phyloP scores from a whole-genome alignment of 2,329 filamentous ascomycete genomes.

The Cercospora sesami region DNA sequence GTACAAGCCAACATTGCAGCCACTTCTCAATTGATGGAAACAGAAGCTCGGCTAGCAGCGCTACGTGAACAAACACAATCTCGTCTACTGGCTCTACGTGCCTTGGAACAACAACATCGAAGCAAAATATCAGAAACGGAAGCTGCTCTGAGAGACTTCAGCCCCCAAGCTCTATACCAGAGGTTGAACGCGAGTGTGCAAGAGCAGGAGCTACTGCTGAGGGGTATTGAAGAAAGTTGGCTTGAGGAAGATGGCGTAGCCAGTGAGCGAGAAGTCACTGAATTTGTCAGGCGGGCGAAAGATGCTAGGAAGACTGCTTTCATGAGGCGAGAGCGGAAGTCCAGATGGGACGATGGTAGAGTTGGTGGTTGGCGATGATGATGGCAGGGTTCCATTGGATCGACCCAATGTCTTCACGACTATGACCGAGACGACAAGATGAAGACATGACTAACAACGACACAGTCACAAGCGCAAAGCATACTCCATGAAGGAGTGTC shows the following conservation, averaged over 20 bases:
- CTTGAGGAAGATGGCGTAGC: slow-evolving; percentile 65
- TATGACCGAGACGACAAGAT: neutral
- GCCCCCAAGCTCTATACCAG: slow-evolving; percentile 82
- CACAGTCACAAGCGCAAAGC: neutral
- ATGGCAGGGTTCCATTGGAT: neutral
- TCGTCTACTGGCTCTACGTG: slow-evolving; percentile 77
- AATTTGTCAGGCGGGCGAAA: slow-evolving; percentile 80
- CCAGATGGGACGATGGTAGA: slow-evolving; percentile 92
- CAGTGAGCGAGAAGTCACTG: slow-evolving; percentile 76
- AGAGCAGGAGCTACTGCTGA: slow-evolving; percentile 80
- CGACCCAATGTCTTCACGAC: neutral
- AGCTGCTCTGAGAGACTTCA: slow-evolving; percentile 76
- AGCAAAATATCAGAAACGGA: slow-evolving; percentile 90
- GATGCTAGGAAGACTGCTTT: slow-evolving; percentile 79
- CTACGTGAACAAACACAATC: slow-evolving; percentile 73
- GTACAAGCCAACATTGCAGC: slow-evolving; percentile 70
- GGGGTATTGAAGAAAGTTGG: slow-evolving; percentile 89
- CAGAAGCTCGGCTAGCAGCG: slow-evolving; percentile 60
- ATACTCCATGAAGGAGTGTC: neutral
- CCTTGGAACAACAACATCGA: slow-evolving; percentile 88
- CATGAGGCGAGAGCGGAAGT: slow-evolving; percentile 79
- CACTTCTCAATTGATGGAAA: slow-evolving; percentile 61
- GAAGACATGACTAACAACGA: neutral
- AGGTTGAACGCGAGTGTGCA: slow-evolving; percentile 71
- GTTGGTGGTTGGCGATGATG: slow-evolving; percentile 85